phyloP scores from a whole-genome alignment of 2,329 filamentous ascomycete species.

The Epichloe baconii region DNA sequence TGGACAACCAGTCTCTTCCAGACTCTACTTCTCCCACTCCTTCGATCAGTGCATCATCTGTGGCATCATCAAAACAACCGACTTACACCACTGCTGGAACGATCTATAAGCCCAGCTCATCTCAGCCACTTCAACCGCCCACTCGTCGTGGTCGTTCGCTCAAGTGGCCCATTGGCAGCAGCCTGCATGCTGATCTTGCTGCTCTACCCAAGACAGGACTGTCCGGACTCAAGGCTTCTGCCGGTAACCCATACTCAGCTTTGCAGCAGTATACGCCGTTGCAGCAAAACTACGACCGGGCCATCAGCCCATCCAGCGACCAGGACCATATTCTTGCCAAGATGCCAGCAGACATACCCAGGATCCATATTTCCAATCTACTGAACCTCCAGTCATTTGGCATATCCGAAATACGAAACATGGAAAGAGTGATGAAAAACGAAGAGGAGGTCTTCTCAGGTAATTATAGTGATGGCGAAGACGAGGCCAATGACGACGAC shows the following conservation, averaged over 20 bases:
- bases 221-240: slow-evolving; percentile 16
- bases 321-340: slow-evolving; percentile 13
- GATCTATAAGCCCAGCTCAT: slow-evolving; percentile 35
- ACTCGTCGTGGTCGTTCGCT: slow-evolving; percentile 34
- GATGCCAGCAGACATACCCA: slow-evolving; percentile 15
- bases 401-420: slow-evolving; percentile 2
- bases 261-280: slow-evolving; percentile 34
- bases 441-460: slow-evolving; percentile 9
- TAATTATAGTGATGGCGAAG: slow-evolving; percentile 11
- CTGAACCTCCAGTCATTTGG: slow-evolving; percentile 10
- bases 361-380: slow-evolving; percentile 13
- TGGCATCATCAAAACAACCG: slow-evolving; percentile 19
- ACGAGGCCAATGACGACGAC: slow-evolving; percentile 9
- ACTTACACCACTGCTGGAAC: slow-evolving; percentile 46
- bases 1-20: slow-evolving; percentile 15
- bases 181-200: slow-evolving; percentile 17
- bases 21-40: slow-evolving; percentile 13
- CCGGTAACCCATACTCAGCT: slow-evolving; percentile 6
- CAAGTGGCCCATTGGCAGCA: slow-evolving; percentile 23
- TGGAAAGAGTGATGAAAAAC: slow-evolving; percentile 8
- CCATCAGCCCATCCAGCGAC: slow-evolving; percentile 26
- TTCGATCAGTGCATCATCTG: slow-evolving; percentile 11
- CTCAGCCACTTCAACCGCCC: slow-evolving; percentile 36
- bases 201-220: slow-evolving; percentile 25
- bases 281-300: slow-evolving; percentile 41